phyloP scores from a whole-genome alignment of 2,329 filamentous ascomycete species.

The Apiospora hydei region DNA sequence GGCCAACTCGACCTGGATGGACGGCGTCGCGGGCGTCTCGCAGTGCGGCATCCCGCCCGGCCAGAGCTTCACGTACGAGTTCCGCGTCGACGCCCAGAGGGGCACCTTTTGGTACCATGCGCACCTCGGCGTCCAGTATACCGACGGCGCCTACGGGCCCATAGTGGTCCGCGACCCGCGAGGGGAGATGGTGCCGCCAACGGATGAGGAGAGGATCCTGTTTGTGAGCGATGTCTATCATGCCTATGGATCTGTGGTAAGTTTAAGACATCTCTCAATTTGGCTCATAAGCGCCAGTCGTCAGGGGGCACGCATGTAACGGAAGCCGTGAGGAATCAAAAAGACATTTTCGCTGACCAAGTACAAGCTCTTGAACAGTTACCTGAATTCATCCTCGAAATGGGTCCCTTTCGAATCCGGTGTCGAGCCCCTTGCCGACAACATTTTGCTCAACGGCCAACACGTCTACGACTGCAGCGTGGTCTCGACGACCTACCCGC shows the following conservation, averaged over 20 bases:
- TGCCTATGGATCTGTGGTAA: slow-evolving; percentile 43
- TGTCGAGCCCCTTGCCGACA: slow-evolving; percentile 50
- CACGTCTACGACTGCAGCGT: slow-evolving; percentile 45
- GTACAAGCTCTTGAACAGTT: slow-evolving; percentile 40
- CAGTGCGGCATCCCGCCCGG: slow-evolving; percentile 68
- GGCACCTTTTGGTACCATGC: slow-evolving; percentile 65
- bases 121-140: slow-evolving; percentile 67
- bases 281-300: too few relatives aligned
- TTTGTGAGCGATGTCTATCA: slow-evolving; percentile 51
- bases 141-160: slow-evolving; percentile 69
- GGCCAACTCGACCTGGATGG: slow-evolving; percentile 69
- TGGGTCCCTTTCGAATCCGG: slow-evolving; percentile 46
- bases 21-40: slow-evolving; percentile 67
- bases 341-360: background rate
- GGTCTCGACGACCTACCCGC: slow-evolving; percentile 39
- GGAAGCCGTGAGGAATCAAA: too few relatives aligned
- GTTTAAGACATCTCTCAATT: slow-evolving; percentile 12
- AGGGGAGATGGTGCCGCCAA: slow-evolving; percentile 39
- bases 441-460: slow-evolving; percentile 49
- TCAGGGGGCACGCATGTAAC: too few relatives aligned
- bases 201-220: slow-evolving; percentile 46
- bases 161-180: slow-evolving; percentile 55
- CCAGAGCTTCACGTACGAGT: slow-evolving; percentile 65
- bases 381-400: slow-evolving; percentile 42
- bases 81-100: slow-evolving; percentile 52